These are phyloP conservation scores for Aspergillus terreus DNA, from an alignment of 2,329 filamentous ascomycete genomes.

Conservation along the genomic window DNA sequence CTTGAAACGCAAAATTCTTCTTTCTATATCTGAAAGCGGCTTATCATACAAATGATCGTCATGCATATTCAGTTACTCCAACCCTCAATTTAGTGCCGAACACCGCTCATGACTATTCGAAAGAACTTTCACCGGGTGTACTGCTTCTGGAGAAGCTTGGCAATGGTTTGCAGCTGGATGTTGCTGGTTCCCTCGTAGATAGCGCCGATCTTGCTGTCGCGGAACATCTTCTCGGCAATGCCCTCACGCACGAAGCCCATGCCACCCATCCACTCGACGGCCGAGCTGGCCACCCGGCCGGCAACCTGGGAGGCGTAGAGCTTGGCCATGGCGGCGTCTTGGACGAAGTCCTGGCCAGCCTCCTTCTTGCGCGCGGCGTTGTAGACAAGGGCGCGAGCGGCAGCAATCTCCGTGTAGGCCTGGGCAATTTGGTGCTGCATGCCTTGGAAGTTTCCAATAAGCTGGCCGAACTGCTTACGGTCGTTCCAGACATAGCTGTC, in stretches of 20 bases:
- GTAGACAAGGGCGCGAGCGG: constrained; percentile 87
- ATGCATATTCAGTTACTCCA: background rate
- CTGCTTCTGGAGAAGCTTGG: constrained; percentile 65
- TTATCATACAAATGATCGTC: background rate
- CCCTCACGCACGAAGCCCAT: constrained; percentile 98
- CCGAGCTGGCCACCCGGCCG: constrained; percentile 75
- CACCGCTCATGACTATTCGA: background rate
- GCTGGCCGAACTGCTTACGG: constrained; percentile 89
- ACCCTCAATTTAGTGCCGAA: background rate
- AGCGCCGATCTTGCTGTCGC: constrained; percentile 96
- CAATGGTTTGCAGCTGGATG: constrained; percentile 68
- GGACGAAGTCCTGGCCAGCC: constrained; percentile 89
- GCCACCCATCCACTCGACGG: constrained; percentile 98
- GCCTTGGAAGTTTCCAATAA: constrained; percentile 95
- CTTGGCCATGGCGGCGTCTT: constrained; percentile 97
- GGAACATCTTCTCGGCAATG: constrained; percentile 94
- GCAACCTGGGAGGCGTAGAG: constrained; percentile 92
- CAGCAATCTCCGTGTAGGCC: constrained; percentile 87
- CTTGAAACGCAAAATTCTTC: background rate
- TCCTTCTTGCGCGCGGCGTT: constrained; percentile 98
- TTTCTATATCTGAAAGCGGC: background rate
- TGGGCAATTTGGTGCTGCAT: constrained; percentile 99
- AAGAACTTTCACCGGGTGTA: constrained; percentile 47
- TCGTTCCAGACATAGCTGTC: constrained; percentile 92
- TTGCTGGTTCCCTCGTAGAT: constrained; percentile 85